Percentiles rank a stretch among this genome's conserved stretches.
These are phyloP conservation scores for Coemansia sp. DNA, from an alignment of 192 early-diverging fungal species.

Conservation along the genomic window DNA sequence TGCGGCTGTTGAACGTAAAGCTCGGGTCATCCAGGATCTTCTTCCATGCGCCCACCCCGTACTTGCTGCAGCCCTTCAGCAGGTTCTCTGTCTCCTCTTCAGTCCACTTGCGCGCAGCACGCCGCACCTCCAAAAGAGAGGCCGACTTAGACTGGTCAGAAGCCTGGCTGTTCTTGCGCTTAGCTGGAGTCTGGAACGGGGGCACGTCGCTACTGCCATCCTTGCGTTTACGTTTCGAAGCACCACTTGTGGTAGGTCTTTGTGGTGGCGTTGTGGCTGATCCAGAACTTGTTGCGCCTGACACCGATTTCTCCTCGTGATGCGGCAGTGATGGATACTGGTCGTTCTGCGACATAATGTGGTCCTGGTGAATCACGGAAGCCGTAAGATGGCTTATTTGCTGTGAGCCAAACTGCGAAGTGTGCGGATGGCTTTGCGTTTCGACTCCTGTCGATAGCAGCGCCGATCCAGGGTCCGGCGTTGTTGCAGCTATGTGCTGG, in stretches of 20 bases:
- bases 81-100: slow-evolving; percentile 50
- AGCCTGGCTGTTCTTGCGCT: slow-evolving; percentile 34
- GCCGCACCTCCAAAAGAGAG: slow-evolving; percentile 20
- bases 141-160: slow-evolving; percentile 11
- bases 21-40: slow-evolving; percentile 49
- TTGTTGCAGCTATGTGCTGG: slow-evolving; percentile 43
- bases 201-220: slow-evolving; percentile 6
- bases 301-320: not conserved
- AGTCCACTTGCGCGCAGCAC: slow-evolving; percentile 51
- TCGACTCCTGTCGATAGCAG: not conserved
- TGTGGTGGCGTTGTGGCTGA: not conserved
- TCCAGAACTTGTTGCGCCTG: not conserved
- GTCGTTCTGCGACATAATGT: slow-evolving; percentile 16
- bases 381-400: slow-evolving; percentile 5
- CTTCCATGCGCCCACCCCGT: slow-evolving; percentile 56
- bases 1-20: slow-evolving; percentile 51
- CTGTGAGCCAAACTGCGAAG: slow-evolving; percentile 3
- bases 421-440: not conserved
- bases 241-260: not conserved
- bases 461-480: slow-evolving; percentile 14
- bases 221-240: slow-evolving; percentile 41
- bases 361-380: slow-evolving; percentile 18
- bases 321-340: not conserved
- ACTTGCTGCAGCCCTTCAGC: slow-evolving; percentile 44
- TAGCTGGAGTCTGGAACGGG: slow-evolving; percentile 17